A percentile compares a stretch with the other conserved stretches of the same genome.
Evolutionary conservation across 1,284 basidiomycete species (phyloP).

Genomic region (Pseudozyma pruni): DNA sequence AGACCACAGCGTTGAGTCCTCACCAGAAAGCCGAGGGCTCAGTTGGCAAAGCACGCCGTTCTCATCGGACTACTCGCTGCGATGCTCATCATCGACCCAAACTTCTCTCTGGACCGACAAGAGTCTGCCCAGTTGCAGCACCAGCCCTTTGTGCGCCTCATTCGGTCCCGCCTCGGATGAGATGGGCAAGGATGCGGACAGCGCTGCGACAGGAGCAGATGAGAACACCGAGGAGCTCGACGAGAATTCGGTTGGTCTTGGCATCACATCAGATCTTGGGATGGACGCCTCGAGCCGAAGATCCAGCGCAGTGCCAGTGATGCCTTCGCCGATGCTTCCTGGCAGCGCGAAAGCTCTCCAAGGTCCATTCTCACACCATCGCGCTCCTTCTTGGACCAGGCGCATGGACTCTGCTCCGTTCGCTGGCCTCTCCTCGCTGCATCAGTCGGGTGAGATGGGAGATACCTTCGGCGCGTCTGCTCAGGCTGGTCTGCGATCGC

Average conservation of each 20-base stretch:
- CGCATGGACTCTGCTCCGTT: conserved; percentile 23
- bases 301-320: conserved; percentile 22
- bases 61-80: conserved; percentile 33
- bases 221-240: conserved; percentile 41
- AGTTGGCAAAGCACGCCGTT: conserved; percentile 27
- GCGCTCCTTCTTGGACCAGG: conserved; percentile 49
- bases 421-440: conserved; percentile 3
- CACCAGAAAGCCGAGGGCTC: conserved; percentile 19
- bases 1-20: conserved; percentile 10
- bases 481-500: conserved; percentile 5
- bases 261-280: conserved; percentile 44
- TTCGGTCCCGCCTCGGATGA: conserved; percentile 15
- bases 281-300: conserved; percentile 22
- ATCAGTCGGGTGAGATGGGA: not conserved
- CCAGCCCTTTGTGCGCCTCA: conserved; percentile 38
- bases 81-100: conserved; percentile 39
- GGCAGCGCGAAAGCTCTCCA: conserved; percentile 19
- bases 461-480: not conserved
- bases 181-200: not conserved
- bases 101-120: conserved; percentile 43
- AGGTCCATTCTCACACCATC: conserved; percentile 52
- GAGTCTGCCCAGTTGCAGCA: conserved; percentile 35
- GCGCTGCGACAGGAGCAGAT: not conserved
- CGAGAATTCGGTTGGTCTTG: conserved; percentile 38
- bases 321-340: conserved; percentile 17